These are phyloP conservation scores for Monosporascus sp. DNA, from an alignment of 2,329 filamentous ascomycete genomes.

Conservation along the genomic window DNA sequence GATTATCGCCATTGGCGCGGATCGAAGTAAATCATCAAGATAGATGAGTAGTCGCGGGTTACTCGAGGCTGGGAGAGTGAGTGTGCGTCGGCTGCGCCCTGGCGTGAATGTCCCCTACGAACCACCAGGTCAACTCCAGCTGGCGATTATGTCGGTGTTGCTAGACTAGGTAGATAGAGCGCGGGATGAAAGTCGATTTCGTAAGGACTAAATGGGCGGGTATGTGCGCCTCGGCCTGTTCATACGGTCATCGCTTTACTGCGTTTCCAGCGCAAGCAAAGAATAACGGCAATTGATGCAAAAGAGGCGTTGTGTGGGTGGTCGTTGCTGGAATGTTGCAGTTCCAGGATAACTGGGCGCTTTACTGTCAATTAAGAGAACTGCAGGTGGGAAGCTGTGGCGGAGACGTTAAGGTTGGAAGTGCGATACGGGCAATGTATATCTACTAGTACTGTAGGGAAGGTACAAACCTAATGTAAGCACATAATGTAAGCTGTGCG, in stretches of 20 bases:
- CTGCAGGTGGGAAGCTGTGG: not conserved
- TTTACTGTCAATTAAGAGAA: not conserved
- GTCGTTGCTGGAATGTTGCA: not conserved
- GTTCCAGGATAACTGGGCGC: not conserved
- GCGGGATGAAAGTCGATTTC: not conserved
- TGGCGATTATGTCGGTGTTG: not conserved
- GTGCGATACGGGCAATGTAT: too few species aligned
- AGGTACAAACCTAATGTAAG: too few species aligned
- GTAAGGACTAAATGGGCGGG: not conserved
- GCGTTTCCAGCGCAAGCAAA: conserved; percentile 13
- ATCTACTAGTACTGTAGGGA: too few species aligned
- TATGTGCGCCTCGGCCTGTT: not conserved
- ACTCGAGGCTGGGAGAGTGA: conserved; percentile 2
- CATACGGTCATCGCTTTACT: conserved; percentile 1
- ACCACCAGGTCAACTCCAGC: not conserved
- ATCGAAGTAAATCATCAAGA: conserved; percentile 14
- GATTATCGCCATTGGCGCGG: conserved; percentile 29
- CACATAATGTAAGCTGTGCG: too few species aligned
- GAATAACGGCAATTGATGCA: conserved; percentile 2
- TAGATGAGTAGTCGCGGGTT: conserved; percentile 6
- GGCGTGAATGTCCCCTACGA: not conserved
- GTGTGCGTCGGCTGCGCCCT: not conserved
- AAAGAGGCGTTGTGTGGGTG: not conserved
- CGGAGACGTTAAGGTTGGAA: not conserved
- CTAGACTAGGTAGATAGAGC: not conserved